phyloP scores from a whole-genome alignment of 225 moss, liverwort and hornwort genomes.

The Bryum argenteum region DNA sequence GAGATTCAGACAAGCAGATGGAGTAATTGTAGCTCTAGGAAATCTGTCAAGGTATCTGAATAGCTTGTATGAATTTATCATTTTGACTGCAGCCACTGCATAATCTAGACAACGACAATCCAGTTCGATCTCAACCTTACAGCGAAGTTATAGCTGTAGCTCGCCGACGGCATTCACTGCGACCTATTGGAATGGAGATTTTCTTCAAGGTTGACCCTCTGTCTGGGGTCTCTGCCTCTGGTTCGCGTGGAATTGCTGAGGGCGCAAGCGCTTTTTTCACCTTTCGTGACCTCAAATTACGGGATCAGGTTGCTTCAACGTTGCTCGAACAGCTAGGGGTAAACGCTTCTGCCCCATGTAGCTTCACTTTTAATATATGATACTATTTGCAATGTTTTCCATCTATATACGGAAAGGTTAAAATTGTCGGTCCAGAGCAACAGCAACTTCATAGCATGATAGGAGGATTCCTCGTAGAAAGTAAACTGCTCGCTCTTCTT shows the following conservation, averaged over 20 bases:
- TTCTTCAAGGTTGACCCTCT: slow-evolving; percentile 74
- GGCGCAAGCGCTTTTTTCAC: slow-evolving; percentile 95
- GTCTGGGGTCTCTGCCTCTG: slow-evolving; percentile 48
- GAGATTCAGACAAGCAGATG: slow-evolving; percentile 15
- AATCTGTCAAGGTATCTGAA: slow-evolving; percentile 23
- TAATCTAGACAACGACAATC: slow-evolving; percentile 92
- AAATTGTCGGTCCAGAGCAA: slow-evolving; percentile 10
- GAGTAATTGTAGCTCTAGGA: slow-evolving; percentile 2
- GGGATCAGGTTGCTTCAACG: slow-evolving; percentile 70
- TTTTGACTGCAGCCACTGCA: slow-evolving; percentile 86
- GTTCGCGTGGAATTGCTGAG: slow-evolving; percentile 67
- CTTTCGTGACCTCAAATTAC: slow-evolving; percentile 69
- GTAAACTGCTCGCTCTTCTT: slow-evolving; percentile 9
- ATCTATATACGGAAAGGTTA: slow-evolving; percentile 24
- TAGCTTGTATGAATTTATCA: slow-evolving; percentile 22
- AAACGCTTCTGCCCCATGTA: slow-evolving; percentile 33
- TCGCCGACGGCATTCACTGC: slow-evolving; percentile 89
- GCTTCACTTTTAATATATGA: background rate
- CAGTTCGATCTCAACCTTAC: slow-evolving; percentile 90
- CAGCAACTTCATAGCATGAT: slow-evolving; percentile 21
- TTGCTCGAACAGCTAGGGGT: slow-evolving; percentile 92
- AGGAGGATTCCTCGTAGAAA: slow-evolving; percentile 10
- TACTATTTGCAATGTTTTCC: background rate
- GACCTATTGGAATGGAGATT: slow-evolving; percentile 87
- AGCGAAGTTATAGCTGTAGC: slow-evolving; percentile 88